A percentile compares a stretch with the other conserved stretches of the same genome.
phyloP scores from a whole-genome alignment of 768 basidiomycete genomes.

The Hygrocybe punicea region DNA sequence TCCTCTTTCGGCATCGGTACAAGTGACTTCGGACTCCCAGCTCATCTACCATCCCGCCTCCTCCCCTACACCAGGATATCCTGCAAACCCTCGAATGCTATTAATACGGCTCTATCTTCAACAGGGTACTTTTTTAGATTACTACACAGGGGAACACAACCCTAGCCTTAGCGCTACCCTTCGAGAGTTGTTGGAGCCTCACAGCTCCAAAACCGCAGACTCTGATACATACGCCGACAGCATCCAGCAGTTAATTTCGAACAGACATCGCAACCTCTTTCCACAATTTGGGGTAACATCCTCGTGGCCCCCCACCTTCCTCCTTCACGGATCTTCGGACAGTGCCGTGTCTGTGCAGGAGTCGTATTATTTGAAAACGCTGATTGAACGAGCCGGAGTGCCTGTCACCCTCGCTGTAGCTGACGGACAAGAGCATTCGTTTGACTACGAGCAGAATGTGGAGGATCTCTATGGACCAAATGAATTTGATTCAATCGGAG shows the following conservation, averaged over 20 bases:
- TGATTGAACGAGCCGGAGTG: conserved; percentile 39
- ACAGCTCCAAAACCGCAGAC: neutral
- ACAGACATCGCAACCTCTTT: conserved; percentile 38
- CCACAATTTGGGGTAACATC: conserved; percentile 45
- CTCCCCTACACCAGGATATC: conserved; percentile 52
- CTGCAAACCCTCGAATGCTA: conserved; percentile 60
- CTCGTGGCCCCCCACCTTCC: conserved; percentile 47
- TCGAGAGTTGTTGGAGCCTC: conserved; percentile 17
- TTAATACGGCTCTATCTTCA: conserved; percentile 58
- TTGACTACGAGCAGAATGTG: conserved; percentile 48
- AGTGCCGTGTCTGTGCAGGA: conserved; percentile 43
- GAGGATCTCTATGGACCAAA: conserved; percentile 38
- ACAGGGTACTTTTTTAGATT: conserved; percentile 55
- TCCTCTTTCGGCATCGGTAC: conserved; percentile 33
- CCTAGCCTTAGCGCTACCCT: conserved; percentile 48
- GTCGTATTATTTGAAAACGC: conserved; percentile 35
- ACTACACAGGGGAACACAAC: conserved; percentile 48
- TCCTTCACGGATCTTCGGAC: conserved; percentile 51
- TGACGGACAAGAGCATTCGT: conserved; percentile 51
- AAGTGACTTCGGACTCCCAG: conserved; percentile 40
- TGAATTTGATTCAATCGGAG: conserved; percentile 35
- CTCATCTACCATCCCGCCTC: conserved; percentile 45
- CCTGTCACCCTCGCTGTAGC: conserved; percentile 35
- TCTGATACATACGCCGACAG: no score
- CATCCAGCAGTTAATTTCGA: conserved; percentile 30